phyloP scores from a whole-genome alignment of 2,329 filamentous ascomycete species.

The Alternaria angustiovoidea region DNA sequence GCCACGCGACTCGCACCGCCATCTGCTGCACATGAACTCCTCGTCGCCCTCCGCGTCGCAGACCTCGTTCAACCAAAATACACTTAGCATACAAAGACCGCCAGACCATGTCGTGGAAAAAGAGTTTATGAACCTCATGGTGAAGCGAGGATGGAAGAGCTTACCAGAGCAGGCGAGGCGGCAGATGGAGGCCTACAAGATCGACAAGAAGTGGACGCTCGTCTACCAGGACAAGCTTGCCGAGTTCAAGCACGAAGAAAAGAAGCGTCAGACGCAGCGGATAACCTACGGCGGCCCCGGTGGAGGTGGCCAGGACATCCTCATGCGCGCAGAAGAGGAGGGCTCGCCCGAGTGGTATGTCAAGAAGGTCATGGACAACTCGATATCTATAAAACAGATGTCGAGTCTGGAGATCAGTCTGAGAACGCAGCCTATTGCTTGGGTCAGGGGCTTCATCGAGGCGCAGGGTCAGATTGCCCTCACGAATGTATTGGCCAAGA shows the following conservation, averaged over 20 bases:
- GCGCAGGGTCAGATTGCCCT: constrained; percentile 96
- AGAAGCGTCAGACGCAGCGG: constrained; percentile 77
- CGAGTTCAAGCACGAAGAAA: constrained; percentile 94
- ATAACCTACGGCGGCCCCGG: constrained; percentile 63
- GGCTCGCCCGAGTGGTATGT: constrained; percentile 99
- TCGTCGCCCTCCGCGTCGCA: constrained; percentile 59
- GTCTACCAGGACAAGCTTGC: constrained; percentile 94
- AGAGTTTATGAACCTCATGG: constrained; percentile 93
- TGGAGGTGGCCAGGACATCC: constrained; percentile 63
- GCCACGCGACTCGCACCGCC: constrained; percentile 54
- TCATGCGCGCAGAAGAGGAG: constrained; percentile 87
- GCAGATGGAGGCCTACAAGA: constrained; percentile 95
- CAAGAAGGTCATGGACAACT: constrained; percentile 94
- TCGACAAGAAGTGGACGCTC: constrained; percentile 96
- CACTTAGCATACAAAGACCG: constrained; percentile 73
- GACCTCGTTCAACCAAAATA: constrained; percentile 60
- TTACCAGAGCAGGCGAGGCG: constrained; percentile 91
- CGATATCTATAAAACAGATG: constrained; percentile 87
- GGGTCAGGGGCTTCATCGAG: constrained; percentile 96
- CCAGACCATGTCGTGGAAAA: constrained; percentile 84
- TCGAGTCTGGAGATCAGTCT: constrained; percentile 94
- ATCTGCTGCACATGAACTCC: constrained; percentile 53
- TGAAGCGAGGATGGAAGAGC: constrained; percentile 97
- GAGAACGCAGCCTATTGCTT: constrained; percentile 93
- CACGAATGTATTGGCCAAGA: constrained; percentile 90